Base-by-base conservation (phyloP, 2,329 filamentous ascomycete species). In the Aspergillus ochraceus region DNA sequence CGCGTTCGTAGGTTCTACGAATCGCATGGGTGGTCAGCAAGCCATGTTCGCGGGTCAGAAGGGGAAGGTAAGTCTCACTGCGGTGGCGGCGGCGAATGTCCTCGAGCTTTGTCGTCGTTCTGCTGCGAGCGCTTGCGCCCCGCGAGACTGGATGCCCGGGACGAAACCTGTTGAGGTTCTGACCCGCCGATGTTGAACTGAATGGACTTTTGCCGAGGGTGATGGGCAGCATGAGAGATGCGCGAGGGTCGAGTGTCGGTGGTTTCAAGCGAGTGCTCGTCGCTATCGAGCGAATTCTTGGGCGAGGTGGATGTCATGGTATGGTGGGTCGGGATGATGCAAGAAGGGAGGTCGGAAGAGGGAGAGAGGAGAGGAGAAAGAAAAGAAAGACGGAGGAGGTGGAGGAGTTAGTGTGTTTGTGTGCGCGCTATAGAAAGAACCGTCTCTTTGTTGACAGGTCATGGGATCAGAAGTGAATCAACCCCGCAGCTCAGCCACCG, bases 1-100 rank as follows among this genome's bases (percentile, higher is more conserved):
- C 87, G 49, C 84, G 81, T 59, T 87, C 81, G 72, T 90, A 91
- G 57, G 85, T 84, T 58, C 86, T 86, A 54, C 14, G 49, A 2
- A 39, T 22, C 12, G 19, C 12, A 49, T 1, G 32, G n/a, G 14
- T 4, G 2, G 54, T 62, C 36, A 65, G 58, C 17, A 54, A 12
- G 17, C 26, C 6, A 29, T 46, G 19, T 46, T 24, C 12, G 3
- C 19, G 11, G 20, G 22, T 19, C 24, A 8, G 4, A 12, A 20
- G 12, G 17, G 20, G 14, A 46, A n/a, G 19, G 20, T 6, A 9
- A 19, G 54, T 65, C 74, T 57, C 69, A 79, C 77, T 72, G 75
- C 9, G 77, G 77, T 4, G 77, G 77, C 17, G 77, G 77, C 19
- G 77, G 77, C 12, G 77, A 79, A 9, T 67, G 67, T 2, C 71